Evolutionary conservation across 2,329 filamentous ascomycete species (phyloP).

Genomic region (Balansia obtecta): DNA sequence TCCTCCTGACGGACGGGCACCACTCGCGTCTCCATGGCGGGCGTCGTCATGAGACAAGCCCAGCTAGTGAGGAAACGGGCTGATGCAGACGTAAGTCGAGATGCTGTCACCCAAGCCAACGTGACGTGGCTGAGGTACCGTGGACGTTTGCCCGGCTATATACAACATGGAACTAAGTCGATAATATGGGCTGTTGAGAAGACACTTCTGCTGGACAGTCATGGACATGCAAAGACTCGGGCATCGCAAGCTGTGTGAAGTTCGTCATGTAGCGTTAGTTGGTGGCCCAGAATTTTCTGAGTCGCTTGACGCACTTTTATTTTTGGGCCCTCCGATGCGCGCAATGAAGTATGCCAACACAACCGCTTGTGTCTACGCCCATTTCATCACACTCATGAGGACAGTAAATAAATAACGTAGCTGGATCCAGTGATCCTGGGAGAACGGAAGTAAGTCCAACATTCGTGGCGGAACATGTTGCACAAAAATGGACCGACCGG

Average conservation of each 20-base stretch:
- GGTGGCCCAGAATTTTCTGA: neutral
- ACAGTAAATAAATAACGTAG: no score
- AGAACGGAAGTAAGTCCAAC: no score
- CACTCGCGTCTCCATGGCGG: conserved; percentile 28
- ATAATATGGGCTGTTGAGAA: neutral
- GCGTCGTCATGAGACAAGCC: neutral
- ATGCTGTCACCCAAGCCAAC: conserved; percentile 1
- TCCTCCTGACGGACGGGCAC: conserved; percentile 21
- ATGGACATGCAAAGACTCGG: neutral
- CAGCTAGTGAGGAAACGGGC: conserved; percentile 5
- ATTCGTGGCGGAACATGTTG: no score
- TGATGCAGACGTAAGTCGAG: conserved; percentile 16
- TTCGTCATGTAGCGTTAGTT: neutral
- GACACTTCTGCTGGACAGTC: neutral
- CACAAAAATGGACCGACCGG: no score
- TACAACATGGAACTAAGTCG: no score
- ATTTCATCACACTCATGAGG: no score
- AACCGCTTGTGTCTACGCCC: neutral
- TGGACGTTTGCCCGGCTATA: neutral
- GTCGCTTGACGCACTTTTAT: neutral
- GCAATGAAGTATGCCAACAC: neutral
- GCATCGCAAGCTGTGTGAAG: neutral
- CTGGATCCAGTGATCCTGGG: no score
- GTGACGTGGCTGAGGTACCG: neutral
- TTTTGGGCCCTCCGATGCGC: neutral